phyloP scores from a whole-genome alignment of 1,284 basidiomycete species.

The Leccinum angustisporum region DNA sequence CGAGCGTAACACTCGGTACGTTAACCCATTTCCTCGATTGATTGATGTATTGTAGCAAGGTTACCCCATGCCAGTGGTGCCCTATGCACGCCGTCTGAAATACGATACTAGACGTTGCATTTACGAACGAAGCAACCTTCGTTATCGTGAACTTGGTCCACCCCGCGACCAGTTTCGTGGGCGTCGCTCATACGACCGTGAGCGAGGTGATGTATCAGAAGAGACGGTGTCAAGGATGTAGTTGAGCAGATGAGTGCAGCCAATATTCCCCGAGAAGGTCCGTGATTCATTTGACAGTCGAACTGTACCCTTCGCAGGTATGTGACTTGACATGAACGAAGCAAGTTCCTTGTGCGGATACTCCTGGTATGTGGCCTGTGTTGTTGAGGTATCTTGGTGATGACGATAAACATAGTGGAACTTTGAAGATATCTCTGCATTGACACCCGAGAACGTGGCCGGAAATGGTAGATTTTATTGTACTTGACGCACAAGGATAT shows the following conservation, averaged over 20 bases:
- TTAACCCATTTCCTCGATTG: too few relatives aligned
- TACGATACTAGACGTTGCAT: too few relatives aligned
- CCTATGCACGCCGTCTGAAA: too few relatives aligned
- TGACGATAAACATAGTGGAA: slow-evolving; percentile 41
- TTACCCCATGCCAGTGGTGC: too few relatives aligned
- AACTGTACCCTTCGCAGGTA: slow-evolving; percentile 59
- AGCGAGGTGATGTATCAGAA: too few relatives aligned
- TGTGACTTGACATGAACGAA: slow-evolving; percentile 82
- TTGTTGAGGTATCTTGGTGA: neutral
- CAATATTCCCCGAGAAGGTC: slow-evolving; percentile 63
- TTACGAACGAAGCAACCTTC: too few relatives aligned
- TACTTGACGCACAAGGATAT: neutral
- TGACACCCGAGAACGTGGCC: slow-evolving; percentile 39
- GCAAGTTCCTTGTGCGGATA: slow-evolving; percentile 62
- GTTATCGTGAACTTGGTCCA: too few relatives aligned
- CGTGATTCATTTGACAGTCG: slow-evolving; percentile 23
- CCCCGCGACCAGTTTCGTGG: too few relatives aligned
- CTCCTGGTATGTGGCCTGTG: slow-evolving; percentile 49
- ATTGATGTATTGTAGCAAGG: too few relatives aligned
- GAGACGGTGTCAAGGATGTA: slow-evolving; percentile 35
- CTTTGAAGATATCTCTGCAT: slow-evolving; percentile 46
- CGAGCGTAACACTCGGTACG: too few relatives aligned
- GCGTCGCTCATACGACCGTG: too few relatives aligned
- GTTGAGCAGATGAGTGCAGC: slow-evolving; percentile 61
- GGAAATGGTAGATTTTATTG: slow-evolving; percentile 50